Evolutionary conservation across 345 rosid species (phyloP).

Genomic region (Raphanus sativus): DNA sequence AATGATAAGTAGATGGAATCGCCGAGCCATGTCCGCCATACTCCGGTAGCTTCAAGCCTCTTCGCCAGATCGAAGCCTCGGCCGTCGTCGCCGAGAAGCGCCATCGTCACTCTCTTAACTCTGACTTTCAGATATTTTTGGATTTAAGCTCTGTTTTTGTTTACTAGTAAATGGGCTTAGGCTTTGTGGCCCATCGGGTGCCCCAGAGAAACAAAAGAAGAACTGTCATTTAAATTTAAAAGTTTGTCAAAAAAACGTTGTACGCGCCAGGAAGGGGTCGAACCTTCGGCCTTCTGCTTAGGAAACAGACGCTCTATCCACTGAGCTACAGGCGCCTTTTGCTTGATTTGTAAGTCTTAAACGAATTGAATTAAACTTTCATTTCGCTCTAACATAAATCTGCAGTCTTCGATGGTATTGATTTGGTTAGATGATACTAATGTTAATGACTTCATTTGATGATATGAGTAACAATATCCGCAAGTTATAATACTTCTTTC

Average conservation of each 20-base stretch:
- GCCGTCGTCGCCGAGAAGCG: conserved; percentile 90
- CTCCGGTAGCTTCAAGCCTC: conserved; percentile 67
- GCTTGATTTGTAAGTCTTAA: neutral
- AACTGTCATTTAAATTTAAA: neutral
- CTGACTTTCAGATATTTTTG: neutral
- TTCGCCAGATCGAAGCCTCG: conserved; percentile 81
- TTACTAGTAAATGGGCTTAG: neutral
- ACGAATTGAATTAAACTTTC: too few species aligned
- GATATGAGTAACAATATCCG: neutral
- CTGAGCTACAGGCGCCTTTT: conserved; percentile 76
- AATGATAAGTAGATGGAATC: conserved; percentile 59
- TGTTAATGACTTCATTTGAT: neutral
- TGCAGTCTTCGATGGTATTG: neutral
- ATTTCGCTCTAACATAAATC: neutral
- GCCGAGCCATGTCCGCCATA: conserved; percentile 91
- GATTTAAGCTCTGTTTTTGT: neutral
- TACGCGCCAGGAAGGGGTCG: conserved; percentile 93
- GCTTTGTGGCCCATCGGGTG: neutral
- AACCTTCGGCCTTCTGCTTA: conserved; percentile 97
- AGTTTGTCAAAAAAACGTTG: too few species aligned
- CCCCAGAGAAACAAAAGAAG: neutral
- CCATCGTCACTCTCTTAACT: conserved; percentile 43
- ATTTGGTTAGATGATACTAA: neutral
- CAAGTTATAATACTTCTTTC: neutral
- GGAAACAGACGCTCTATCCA: conserved; percentile 99